Evolutionary conservation across 2,329 filamentous ascomycete genomes (phyloP).

Genomic region (Xylariaceae sp.): DNA sequence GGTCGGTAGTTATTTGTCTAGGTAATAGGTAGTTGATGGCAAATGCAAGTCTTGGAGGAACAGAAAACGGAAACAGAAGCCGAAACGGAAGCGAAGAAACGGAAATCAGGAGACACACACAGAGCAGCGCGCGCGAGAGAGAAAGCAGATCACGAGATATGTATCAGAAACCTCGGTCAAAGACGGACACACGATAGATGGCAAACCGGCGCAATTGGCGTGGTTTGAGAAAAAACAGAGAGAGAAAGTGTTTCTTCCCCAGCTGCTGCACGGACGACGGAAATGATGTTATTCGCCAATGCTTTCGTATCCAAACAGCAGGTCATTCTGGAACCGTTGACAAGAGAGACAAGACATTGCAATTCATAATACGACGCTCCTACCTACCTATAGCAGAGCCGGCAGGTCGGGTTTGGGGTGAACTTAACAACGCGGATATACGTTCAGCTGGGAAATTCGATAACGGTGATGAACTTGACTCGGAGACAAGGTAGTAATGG

Average conservation of each 20-base stretch:
- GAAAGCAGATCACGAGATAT: neutral
- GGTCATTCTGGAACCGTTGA: conserved; percentile 11
- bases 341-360: neutral
- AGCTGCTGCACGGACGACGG: conserved; percentile 1
- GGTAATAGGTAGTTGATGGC: neutral
- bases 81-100: neutral
- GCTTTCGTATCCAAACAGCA: conserved; percentile 11
- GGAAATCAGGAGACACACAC: neutral
- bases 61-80: neutral
- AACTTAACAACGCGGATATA: too few relatives aligned
- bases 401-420: too few relatives aligned
- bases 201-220: conserved; percentile 4
- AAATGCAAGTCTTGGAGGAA: neutral
- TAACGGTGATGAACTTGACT: neutral
- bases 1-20: neutral
- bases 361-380: neutral
- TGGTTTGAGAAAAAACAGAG: neutral
- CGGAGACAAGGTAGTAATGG: too few relatives aligned
- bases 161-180: neutral
- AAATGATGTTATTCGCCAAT: conserved; percentile 16
- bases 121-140: neutral
- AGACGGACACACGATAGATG: neutral
- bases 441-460: too few relatives aligned
- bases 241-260: neutral
- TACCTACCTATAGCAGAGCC: neutral